phyloP scores from a whole-genome alignment of 1,284 basidiomycete species.

The Melampsora americana region DNA sequence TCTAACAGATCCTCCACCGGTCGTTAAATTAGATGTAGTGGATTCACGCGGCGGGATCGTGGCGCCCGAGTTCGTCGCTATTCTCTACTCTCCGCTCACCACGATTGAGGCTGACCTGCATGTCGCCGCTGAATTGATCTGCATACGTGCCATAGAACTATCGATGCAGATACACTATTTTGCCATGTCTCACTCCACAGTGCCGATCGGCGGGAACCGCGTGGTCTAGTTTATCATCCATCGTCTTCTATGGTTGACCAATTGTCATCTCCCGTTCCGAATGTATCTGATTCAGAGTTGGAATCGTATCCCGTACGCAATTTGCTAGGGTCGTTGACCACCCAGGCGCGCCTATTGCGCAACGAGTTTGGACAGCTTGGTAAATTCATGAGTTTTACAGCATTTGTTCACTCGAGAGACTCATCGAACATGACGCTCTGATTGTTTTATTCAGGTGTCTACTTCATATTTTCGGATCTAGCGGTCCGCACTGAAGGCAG shows the following conservation, averaged over 20 bases:
- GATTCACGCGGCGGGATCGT: background rate
- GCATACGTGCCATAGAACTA: background rate
- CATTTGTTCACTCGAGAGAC: too few species aligned
- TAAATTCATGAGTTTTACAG: background rate
- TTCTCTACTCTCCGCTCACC: background rate
- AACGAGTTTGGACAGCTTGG: conserved; percentile 10
- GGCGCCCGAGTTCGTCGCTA: conserved; percentile 5
- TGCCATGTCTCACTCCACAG: conserved; percentile 7
- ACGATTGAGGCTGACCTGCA: background rate
- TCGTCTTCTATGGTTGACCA: background rate
- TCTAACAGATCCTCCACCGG: background rate
- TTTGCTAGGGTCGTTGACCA: conserved; percentile 6
- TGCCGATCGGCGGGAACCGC: background rate
- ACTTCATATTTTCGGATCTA: conserved; percentile 1
- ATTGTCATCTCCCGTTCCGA: background rate
- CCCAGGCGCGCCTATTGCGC: conserved; percentile 3
- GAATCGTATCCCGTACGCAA: background rate
- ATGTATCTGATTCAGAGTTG: background rate
- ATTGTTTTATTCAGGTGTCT: background rate
- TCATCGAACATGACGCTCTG: too few species aligned
- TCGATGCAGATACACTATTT: conserved; percentile 7
- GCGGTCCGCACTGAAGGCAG: background rate
- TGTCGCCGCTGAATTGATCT: background rate
- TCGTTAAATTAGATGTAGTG: conserved; percentile 1
- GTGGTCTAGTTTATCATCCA: background rate